Evolutionary conservation across 2,329 filamentous ascomycete genomes (phyloP), one percentile per base, ranked within the genome.

Genomic region (Aschersonia sp.): DNA sequence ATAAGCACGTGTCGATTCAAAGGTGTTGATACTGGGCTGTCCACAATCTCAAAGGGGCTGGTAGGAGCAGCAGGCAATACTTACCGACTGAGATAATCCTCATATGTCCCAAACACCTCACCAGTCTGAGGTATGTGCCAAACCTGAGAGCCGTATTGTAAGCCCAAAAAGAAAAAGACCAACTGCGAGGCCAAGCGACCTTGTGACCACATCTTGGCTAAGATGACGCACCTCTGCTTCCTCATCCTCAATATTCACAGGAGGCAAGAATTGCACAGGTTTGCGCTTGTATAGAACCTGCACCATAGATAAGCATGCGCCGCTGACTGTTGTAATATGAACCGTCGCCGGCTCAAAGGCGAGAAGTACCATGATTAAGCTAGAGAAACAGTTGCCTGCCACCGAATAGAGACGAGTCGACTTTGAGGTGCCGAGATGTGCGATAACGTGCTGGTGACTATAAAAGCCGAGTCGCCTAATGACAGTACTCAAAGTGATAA

Each of bases 201-300:
- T 50, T 35, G 45, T 30, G 11, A 32, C n/a, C 29, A 22, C 32
- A 30, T 44, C 32, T 22, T 22, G 30, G 31, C 29, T 7, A 43
- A 43, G 33, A 14, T 31, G n/a, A 31, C 75, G 57, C 74, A 90
- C 89, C 77, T 97, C 88, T 56, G 78, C 75, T 58, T 85, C 80
- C 55, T 94, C 87, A 71, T 92, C 81, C 56, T 88, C 75, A 55
- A 90, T 78, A 46, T 76, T 70, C 29, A 85, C 83, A 44, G 75
- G 73, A 45, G 84, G 76, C 55, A 89, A 71, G 62, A 87, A 85
- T 68, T 86, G 81, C 60, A 97, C 88, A 49, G 89, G 89, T 68
- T 97, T 97, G 59, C 92, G 81, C 71, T 97, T 97, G 68, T 86
- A 96, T 54, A 95, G 76, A 57, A 98, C 90, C 90, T 97, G 50